phyloP scores from a whole-genome alignment of 768 basidiomycete genomes.

The Termitomyces sp. region DNA sequence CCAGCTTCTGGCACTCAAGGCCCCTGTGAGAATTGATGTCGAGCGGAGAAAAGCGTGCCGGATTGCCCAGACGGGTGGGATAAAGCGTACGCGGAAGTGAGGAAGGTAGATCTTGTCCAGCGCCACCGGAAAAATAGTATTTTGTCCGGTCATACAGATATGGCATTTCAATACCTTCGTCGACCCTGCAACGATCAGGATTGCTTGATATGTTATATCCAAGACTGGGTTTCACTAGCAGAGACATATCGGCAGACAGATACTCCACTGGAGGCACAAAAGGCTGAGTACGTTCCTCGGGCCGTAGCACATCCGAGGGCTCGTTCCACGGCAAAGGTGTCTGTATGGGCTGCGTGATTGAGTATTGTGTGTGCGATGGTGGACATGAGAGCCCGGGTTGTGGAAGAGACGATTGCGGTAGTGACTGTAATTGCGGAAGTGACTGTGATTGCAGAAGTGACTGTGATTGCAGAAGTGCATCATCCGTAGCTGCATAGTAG shows the following conservation, averaged over 20 bases:
- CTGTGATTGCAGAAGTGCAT: neutral
- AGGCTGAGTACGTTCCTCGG: neutral
- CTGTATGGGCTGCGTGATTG: neutral
- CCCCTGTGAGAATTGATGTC: neutral
- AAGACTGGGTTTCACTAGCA: neutral
- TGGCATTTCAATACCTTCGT: neutral
- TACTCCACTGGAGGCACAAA: neutral
- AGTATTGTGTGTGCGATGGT: neutral
- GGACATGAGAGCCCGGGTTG: neutral
- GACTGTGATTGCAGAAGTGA: neutral
- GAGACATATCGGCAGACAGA: neutral
- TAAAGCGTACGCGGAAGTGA: constrained; percentile 1
- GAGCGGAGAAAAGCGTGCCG: constrained; percentile 12
- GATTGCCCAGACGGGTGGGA: constrained; percentile 8
- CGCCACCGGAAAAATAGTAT: neutral
- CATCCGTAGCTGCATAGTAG: neutral
- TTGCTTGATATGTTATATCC: neutral
- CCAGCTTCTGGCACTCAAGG: neutral
- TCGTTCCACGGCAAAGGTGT: neutral
- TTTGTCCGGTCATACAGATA: constrained; percentile 3
- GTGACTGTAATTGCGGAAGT: neutral
- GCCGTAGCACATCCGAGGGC: neutral
- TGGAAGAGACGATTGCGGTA: neutral
- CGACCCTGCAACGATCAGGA: neutral
- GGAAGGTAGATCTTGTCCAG: neutral